Evolutionary conservation across 306 rosid genomes (phyloP).

Genomic region (Glycyrrhiza uralensis): DNA sequence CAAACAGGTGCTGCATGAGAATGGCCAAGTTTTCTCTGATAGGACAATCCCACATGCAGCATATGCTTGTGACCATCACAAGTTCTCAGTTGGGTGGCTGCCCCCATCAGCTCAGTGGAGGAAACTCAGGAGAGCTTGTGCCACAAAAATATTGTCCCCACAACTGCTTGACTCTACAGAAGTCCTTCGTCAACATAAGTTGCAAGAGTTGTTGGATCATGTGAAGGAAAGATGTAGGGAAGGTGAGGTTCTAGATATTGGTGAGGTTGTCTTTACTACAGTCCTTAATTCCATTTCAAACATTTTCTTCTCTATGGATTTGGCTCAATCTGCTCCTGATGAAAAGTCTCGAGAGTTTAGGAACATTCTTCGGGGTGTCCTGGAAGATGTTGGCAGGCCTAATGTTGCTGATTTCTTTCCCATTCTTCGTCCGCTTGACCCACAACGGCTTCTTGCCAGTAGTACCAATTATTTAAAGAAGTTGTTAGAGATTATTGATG

Average conservation of each 20-base stretch:
- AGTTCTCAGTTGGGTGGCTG: not conserved
- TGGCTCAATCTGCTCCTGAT: not conserved
- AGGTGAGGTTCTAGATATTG: slow-evolving; percentile 13
- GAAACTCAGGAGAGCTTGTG: slow-evolving; percentile 5
- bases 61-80: not conserved
- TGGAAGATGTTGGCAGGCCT: slow-evolving; percentile 17
- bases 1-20: slow-evolving; percentile 8
- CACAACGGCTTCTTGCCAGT: not conserved
- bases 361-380: not conserved
- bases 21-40: not conserved
- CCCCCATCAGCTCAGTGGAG: slow-evolving; percentile 1
- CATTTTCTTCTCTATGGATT: slow-evolving; percentile 23
- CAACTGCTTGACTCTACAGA: slow-evolving; percentile 7
- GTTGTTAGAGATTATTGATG: not conserved
- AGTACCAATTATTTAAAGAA: not conserved
- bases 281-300: slow-evolving; percentile 6
- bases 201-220: not conserved
- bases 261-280: slow-evolving; percentile 6
- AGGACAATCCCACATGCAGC: not conserved
- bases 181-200: not conserved
- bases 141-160: not conserved
- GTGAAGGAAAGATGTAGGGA: not conserved
- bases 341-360: slow-evolving; percentile 6
- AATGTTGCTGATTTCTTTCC: slow-evolving; percentile 23
- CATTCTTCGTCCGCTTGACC: not conserved